phyloP scores from a whole-genome alignment of 2,329 filamentous ascomycete species.

The Cercospora sp. region DNA sequence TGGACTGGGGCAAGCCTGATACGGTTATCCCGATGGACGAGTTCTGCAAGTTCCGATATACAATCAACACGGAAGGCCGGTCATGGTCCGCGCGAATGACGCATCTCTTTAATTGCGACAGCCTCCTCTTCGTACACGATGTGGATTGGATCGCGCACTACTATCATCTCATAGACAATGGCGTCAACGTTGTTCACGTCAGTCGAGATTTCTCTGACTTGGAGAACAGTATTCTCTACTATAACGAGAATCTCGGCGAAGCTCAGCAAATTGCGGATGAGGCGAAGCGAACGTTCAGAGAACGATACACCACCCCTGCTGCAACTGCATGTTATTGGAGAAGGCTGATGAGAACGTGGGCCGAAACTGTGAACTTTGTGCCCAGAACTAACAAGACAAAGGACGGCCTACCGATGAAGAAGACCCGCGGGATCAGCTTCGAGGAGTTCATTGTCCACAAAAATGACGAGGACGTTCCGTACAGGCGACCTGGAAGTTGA shows the following conservation, averaged over 20 bases:
- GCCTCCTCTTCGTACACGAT: constrained; percentile 31
- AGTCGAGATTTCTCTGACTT: constrained; percentile 31
- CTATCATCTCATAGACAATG: constrained; percentile 30
- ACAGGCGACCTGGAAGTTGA: background rate
- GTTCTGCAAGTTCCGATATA: constrained; percentile 33
- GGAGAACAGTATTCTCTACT: constrained; percentile 29
- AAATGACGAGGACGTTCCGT: constrained; percentile 18
- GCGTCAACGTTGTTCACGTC: constrained; percentile 31
- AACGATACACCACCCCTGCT: constrained; percentile 32
- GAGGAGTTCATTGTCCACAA: constrained; percentile 29
- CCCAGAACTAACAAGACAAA: constrained; percentile 9
- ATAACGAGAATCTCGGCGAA: constrained; percentile 24
- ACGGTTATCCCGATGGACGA: constrained; percentile 29
- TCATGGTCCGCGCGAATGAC: constrained; percentile 34
- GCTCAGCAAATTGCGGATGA: constrained; percentile 28
- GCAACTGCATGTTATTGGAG: constrained; percentile 38
- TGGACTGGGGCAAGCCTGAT: constrained; percentile 29
- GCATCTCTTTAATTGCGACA: constrained; percentile 34
- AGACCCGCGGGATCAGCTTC: constrained; percentile 27
- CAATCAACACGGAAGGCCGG: constrained; percentile 35
- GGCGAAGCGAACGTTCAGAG: constrained; percentile 23
- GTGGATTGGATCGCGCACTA: constrained; percentile 34
- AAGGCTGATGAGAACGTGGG: constrained; percentile 7
- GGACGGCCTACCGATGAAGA: constrained; percentile 29
- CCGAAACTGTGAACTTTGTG: constrained; percentile 1